phyloP scores from a whole-genome alignment of 805 yeast genomes.

The Diddensiella transvaalensis region DNA sequence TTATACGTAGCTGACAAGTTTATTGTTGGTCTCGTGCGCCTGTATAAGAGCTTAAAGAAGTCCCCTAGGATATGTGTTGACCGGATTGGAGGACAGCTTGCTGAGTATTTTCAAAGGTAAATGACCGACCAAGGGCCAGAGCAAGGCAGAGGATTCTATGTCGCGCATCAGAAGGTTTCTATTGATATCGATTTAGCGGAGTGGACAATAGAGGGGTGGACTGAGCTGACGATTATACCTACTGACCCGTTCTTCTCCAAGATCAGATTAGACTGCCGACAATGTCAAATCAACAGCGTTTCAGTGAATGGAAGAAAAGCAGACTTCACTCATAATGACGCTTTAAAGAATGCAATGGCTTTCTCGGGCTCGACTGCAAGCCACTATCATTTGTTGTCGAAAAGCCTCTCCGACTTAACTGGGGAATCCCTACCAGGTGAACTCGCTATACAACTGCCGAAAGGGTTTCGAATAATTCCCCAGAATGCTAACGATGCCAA shows the following conservation, averaged over 20 bases:
- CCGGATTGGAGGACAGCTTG: no score
- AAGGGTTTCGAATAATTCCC: conserved; percentile 55
- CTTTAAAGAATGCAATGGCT: conserved; percentile 37
- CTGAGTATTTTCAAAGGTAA: neutral
- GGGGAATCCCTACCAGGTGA: conserved; percentile 62
- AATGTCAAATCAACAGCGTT: conserved; percentile 53
- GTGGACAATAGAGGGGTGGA: conserved; percentile 59
- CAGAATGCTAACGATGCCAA: conserved; percentile 35
- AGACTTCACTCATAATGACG: conserved; percentile 54
- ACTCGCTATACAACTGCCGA: conserved; percentile 60
- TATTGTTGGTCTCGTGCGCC: no score
- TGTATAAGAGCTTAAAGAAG: no score
- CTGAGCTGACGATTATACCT: conserved; percentile 82
- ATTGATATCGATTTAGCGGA: conserved; percentile 75
- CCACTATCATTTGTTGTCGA: conserved; percentile 59
- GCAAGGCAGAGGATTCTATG: conserved; percentile 45
- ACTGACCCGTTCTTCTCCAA: conserved; percentile 52
- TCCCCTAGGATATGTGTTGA: no score
- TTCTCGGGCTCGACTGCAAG: conserved; percentile 33
- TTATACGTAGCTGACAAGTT: no score
- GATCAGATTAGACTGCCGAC: conserved; percentile 76
- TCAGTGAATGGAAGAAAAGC: conserved; percentile 60
- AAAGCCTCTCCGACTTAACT: conserved; percentile 50
- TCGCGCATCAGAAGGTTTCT: conserved; percentile 80
- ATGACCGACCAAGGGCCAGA: neutral